phyloP scores from a whole-genome alignment of 768 basidiomycete genomes.

The Podaxis mareebaensis region DNA sequence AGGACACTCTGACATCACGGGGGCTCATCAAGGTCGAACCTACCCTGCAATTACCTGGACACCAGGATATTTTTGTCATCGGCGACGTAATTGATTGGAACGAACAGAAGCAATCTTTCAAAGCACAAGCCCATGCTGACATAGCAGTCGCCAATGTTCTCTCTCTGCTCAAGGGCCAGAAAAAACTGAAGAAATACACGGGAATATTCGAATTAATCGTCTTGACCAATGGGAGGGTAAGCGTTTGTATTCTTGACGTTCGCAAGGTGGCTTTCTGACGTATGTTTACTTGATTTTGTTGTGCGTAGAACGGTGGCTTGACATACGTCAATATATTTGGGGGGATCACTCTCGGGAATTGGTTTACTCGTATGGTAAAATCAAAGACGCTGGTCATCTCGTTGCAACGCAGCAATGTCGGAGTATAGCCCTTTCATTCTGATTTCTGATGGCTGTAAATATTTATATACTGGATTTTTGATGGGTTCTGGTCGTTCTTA shows the following conservation, averaged over 20 bases:
- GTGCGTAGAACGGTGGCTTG: conserved; percentile 18
- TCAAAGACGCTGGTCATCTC: conserved; percentile 17
- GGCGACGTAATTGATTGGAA: conserved; percentile 26
- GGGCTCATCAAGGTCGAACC: conserved; percentile 46
- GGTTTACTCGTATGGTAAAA: conserved; percentile 17
- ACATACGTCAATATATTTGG: conserved; percentile 17
- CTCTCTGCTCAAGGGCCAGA: conserved; percentile 17
- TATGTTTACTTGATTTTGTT: not conserved
- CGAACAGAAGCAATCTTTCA: conserved; percentile 23
- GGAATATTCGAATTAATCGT: conserved; percentile 17
- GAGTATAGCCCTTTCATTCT: not conserved
- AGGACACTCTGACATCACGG: conserved; percentile 29
- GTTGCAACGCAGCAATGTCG: not conserved
- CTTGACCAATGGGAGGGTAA: conserved; percentile 18
- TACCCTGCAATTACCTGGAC: conserved; percentile 31
- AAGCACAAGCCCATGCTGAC: conserved; percentile 20
- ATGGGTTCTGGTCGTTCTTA: too few species aligned
- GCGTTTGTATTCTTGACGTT: not conserved
- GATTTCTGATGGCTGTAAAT: too few species aligned
- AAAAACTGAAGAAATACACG: conserved; percentile 14
- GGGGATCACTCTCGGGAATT: conserved; percentile 21
- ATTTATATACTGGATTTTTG: too few species aligned
- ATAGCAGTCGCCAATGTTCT: conserved; percentile 17
- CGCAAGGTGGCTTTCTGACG: not conserved
- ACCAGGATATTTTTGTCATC: conserved; percentile 24